phyloP scores from a whole-genome alignment of 75 land plant genomes.

The Cupressus sempervirens region DNA sequence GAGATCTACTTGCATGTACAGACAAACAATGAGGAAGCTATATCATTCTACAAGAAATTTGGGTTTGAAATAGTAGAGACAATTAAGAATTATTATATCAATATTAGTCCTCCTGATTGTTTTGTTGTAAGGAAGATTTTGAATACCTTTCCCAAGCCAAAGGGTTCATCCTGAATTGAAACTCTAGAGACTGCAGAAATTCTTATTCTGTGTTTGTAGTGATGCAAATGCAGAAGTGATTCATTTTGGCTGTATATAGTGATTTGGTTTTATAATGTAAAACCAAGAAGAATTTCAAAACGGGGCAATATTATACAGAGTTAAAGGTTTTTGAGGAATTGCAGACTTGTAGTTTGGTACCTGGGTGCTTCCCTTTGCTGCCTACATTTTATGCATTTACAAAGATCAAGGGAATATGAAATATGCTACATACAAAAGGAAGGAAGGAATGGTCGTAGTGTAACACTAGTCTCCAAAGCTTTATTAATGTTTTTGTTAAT shows the following conservation, averaged over 20 bases:
- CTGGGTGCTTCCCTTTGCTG: not conserved
- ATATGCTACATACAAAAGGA: not conserved
- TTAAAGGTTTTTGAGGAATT: slow-evolving; percentile 5
- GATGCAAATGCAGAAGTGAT: not conserved
- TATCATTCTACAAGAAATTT: slow-evolving; percentile 85
- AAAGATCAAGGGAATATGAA: not conserved
- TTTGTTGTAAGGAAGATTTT: slow-evolving; percentile 65
- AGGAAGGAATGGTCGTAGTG: not conserved
- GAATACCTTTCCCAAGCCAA: slow-evolving; percentile 14
- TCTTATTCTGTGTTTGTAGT: not conserved
- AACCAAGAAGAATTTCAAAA: not conserved
- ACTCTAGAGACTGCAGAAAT: not conserved
- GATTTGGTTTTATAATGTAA: not conserved
- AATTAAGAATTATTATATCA: slow-evolving; percentile 80
- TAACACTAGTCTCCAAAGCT: not conserved
- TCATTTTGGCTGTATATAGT: not conserved
- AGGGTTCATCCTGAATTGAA: slow-evolving; percentile 5
- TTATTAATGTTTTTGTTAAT: not conserved
- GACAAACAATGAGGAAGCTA: slow-evolving; percentile 92
- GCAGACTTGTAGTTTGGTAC: not conserved
- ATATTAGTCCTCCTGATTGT: slow-evolving; percentile 93
- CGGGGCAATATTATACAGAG: not conserved
- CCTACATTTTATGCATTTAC: not conserved
- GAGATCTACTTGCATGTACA: slow-evolving; percentile 96
- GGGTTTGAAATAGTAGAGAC: slow-evolving; percentile 90